Percentiles rank a stretch among this genome's conserved stretches.
Conservation (phyloP, 169 alveolate species). For the Theileria sp. region DNA sequence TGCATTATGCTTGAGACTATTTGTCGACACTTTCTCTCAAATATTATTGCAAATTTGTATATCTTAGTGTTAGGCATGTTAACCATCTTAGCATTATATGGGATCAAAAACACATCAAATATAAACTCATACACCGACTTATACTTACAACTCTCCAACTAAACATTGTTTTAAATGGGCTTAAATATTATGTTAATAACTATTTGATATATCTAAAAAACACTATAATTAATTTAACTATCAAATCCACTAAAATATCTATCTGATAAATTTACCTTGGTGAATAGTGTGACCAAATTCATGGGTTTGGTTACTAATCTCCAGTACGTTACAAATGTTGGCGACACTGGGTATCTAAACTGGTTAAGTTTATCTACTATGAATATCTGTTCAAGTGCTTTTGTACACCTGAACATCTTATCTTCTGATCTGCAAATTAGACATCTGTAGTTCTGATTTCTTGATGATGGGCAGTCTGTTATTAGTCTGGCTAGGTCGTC, state of each 20-base stretch:
- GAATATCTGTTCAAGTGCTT: constrained; percentile 70
- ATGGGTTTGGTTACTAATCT: constrained; percentile 76
- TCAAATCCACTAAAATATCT: too few species aligned
- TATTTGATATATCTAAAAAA: too few species aligned
- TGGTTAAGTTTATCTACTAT: constrained; percentile 64
- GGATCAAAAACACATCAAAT: constrained; percentile 62
- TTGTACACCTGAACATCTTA: constrained; percentile 54
- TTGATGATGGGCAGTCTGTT: constrained; percentile 53
- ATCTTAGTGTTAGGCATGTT: constrained; percentile 76
- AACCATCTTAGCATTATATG: constrained; percentile 71
- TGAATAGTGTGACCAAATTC: constrained; percentile 67
- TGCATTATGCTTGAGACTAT: constrained; percentile 35
- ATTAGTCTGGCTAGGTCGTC: constrained; percentile 68
- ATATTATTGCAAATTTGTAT: constrained; percentile 63
- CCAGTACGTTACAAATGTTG: constrained; percentile 70
- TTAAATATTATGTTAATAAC: too few species aligned
- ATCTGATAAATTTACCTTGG: constrained; percentile 38
- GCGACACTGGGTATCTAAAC: constrained; percentile 74
- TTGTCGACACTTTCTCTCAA: constrained; percentile 65
- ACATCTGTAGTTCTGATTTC: constrained; percentile 65
- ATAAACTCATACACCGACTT: constrained; percentile 58
- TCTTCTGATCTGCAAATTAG: constrained; percentile 69
- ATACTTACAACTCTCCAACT: constrained; percentile 58
- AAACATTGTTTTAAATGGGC: neutral
- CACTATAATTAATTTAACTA: too few species aligned